Percentiles rank a stretch among this genome's conserved stretches.
Conservation (phyloP, 1,284 basidiomycete genomes). For the Papiliotrema flavescens region DNA sequence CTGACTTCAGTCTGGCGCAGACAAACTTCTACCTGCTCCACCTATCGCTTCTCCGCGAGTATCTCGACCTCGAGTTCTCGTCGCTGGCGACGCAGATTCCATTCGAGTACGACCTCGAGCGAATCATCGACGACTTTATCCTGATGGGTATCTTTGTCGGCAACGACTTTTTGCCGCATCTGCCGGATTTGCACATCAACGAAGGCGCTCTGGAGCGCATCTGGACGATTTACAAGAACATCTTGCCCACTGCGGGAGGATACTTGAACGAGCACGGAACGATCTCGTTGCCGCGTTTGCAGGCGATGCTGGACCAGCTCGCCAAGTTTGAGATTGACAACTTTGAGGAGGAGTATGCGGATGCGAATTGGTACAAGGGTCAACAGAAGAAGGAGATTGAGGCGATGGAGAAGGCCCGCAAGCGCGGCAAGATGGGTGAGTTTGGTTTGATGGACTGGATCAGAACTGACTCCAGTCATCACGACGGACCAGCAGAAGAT, state of each 20-base stretch:
- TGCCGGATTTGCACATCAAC: slow-evolving; percentile 96
- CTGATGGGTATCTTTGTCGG: slow-evolving; percentile 94
- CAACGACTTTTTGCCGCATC: slow-evolving; percentile 94
- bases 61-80: slow-evolving; percentile 91
- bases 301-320: slow-evolving; percentile 85
- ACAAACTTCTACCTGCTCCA: slow-evolving; percentile 95
- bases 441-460: slow-evolving; percentile 7
- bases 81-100: slow-evolving; percentile 55
- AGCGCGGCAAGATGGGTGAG: slow-evolving; percentile 43
- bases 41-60: slow-evolving; percentile 91
- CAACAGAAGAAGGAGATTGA: slow-evolving; percentile 72
- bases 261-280: slow-evolving; percentile 89
- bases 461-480: slow-evolving; percentile 55
- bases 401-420: slow-evolving; percentile 49
- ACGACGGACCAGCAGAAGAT: slow-evolving; percentile 69
- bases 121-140: slow-evolving; percentile 97
- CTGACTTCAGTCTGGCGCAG: slow-evolving; percentile 63
- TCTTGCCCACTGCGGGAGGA: slow-evolving; percentile 78
- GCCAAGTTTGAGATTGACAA: slow-evolving; percentile 79
- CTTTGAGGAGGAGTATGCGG: slow-evolving; percentile 86
- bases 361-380: slow-evolving; percentile 84
- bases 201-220: slow-evolving; percentile 90
- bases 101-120: slow-evolving; percentile 79
- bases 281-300: slow-evolving; percentile 76
- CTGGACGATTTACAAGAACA: slow-evolving; percentile 92